Conservation (phyloP, 1,284 basidiomycete species). For the Naganishia sp. region DNA sequence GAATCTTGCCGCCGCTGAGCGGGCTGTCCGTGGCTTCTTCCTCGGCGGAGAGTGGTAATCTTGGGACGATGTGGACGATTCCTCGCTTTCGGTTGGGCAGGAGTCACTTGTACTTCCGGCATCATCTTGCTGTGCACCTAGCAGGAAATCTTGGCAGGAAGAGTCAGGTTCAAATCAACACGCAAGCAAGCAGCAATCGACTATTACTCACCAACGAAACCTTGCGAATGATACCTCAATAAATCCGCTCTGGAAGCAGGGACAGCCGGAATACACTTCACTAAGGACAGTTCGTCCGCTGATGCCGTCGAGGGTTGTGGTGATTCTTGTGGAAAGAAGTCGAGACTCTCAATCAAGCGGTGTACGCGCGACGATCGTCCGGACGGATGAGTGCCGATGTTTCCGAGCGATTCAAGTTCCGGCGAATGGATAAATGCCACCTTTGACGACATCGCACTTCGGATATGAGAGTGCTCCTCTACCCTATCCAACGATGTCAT, state of each 20-base stretch:
- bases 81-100: background rate
- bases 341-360: slow-evolving; percentile 64
- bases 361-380: slow-evolving; percentile 80
- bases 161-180: background rate
- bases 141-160: slow-evolving; percentile 8
- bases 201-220: slow-evolving; percentile 51
- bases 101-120: background rate
- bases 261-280: slow-evolving; percentile 38
- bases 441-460: slow-evolving; percentile 2
- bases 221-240: slow-evolving; percentile 52
- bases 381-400: slow-evolving; percentile 73
- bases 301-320: slow-evolving; percentile 55
- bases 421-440: slow-evolving; percentile 46
- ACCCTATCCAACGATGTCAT: no score
- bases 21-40: slow-evolving; percentile 3
- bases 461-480: no score
- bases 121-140: background rate
- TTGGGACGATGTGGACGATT: background rate
- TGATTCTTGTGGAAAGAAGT: slow-evolving; percentile 43
- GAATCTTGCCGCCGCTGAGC: slow-evolving; percentile 13
- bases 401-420: slow-evolving; percentile 40
- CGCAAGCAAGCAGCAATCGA: background rate
- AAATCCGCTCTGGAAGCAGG: slow-evolving; percentile 47
- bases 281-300: slow-evolving; percentile 55
- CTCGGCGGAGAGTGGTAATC: background rate